These are phyloP conservation scores for Kokia cookei DNA, from an alignment of 441 rosid species.

Conservation along the genomic window DNA sequence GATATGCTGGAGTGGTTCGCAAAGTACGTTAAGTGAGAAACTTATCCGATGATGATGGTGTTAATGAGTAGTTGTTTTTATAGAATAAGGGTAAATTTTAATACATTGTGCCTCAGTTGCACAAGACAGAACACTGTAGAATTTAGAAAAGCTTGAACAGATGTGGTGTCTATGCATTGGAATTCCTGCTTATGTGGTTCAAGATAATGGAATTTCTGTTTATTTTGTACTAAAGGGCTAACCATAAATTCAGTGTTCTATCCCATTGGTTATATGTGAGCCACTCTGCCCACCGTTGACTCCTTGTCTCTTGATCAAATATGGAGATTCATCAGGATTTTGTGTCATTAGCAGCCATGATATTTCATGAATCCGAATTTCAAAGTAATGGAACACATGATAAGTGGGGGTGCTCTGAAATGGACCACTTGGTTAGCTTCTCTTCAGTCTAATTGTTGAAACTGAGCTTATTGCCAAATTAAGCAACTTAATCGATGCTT, in stretches of 20 bases:
- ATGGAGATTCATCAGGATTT: neutral
- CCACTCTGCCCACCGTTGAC: neutral
- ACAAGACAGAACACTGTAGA: too few species aligned
- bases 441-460: neutral
- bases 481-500: neutral
- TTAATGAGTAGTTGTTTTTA: neutral
- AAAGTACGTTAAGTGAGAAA: too few species aligned
- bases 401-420: neutral
- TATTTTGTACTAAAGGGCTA: too few species aligned
- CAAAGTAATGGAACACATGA: neutral
- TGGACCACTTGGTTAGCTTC: neutral
- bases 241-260: too few species aligned
- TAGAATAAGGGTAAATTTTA: neutral
- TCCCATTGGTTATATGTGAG: too few species aligned
- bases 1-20: too few species aligned
- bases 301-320: neutral
- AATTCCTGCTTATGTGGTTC: neutral
- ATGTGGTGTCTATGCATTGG: neutral
- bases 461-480: neutral
- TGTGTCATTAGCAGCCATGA: neutral
- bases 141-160: neutral
- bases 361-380: neutral
- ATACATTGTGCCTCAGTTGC: neutral
- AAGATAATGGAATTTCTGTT: too few species aligned
- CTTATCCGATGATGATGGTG: neutral